Evolutionary conservation across 2,329 filamentous ascomycete species (phyloP), one percentile per base, ranked within the genome.

Genomic region (Apiospora malaysiana): DNA sequence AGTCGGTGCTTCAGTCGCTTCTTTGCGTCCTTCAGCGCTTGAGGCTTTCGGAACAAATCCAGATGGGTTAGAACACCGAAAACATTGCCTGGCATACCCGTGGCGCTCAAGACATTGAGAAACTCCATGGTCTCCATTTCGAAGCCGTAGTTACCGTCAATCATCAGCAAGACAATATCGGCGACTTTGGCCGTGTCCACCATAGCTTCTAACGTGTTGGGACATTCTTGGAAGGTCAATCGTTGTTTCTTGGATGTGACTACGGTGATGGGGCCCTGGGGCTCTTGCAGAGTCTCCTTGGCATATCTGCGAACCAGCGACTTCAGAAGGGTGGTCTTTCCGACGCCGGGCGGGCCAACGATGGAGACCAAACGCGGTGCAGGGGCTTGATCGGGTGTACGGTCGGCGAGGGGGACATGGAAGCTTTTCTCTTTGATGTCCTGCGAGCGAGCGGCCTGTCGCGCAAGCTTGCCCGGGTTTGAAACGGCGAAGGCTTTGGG

Each of bases 111-210:
- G 23, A 98, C 91, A 77, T 98, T 98, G 78, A 99, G 85, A 73
- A 99, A 99, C 83, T 99, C 96, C 96, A 99, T 99, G 0, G 96
- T 99, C 87, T 99, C 96, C 96, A 99, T 99, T 83, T 99, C 96
- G 79, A 99, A 99, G 18, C 96, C 97, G 78, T 93, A 99, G 83
- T 98, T 98, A 70, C 96, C 97, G 79, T 99, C 96, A 76, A 99
- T 99, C 93, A 99, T 96, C 70, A 99, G 88, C 68, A 99, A 87
- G 7, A 98, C 94, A 77, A 99, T 98, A 81, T 99, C 96, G 23
- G 97, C 96, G 59, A 99, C 93, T 83, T 99, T 99, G 72, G 96
- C 94, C 70, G 98, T 89, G 82, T 99, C 96, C 74, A 99, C 95
- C 94, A 98, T 98, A 75, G 93, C 93, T 73, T 97, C 95, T 69